These are phyloP conservation scores for Seiridium unicorne DNA, from an alignment of 2,329 filamentous ascomycete genomes.

Conservation along the genomic window DNA sequence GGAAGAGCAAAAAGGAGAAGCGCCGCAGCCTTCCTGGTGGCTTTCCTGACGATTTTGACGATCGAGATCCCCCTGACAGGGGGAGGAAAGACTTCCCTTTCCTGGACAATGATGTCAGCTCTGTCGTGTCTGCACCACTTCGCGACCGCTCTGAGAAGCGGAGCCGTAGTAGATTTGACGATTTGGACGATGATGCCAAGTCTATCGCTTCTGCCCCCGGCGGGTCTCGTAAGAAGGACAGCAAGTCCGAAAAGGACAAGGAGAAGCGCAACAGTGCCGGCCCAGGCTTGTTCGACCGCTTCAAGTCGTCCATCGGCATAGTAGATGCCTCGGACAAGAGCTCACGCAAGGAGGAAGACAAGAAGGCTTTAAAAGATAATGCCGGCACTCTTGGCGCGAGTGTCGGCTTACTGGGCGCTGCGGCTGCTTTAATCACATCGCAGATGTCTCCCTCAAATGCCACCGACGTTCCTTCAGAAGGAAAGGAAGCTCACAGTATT, in stretches of 20 bases:
- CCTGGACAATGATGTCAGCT: slow-evolving; percentile 44
- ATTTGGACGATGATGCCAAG: slow-evolving; percentile 43
- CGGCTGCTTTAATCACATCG: slow-evolving; percentile 38
- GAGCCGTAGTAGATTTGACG: slow-evolving; percentile 37
- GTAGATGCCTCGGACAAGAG: slow-evolving; percentile 27
- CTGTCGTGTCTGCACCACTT: slow-evolving; percentile 45
- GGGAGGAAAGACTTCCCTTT: slow-evolving; percentile 36
- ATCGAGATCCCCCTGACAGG: slow-evolving; percentile 38
- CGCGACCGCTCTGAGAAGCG: slow-evolving; percentile 32
- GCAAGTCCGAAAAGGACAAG: slow-evolving; percentile 27
- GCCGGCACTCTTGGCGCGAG: slow-evolving; percentile 68
- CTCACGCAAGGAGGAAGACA: slow-evolving; percentile 30
- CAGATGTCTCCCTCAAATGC: slow-evolving; percentile 42
- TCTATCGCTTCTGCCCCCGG: slow-evolving; percentile 40
- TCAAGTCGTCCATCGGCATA: slow-evolving; percentile 40
- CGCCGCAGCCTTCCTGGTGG: slow-evolving; percentile 34
- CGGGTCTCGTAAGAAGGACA: slow-evolving; percentile 22
- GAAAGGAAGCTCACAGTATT: slow-evolving; percentile 32
- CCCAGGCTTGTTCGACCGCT: slow-evolving; percentile 48
- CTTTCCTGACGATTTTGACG: slow-evolving; percentile 29
- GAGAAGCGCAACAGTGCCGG: slow-evolving; percentile 38
- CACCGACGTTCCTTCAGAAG: slow-evolving; percentile 41
- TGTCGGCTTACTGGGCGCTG: slow-evolving; percentile 60
- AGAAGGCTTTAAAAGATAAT: slow-evolving; percentile 70
- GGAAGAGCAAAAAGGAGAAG: slow-evolving; percentile 38